phyloP scores from a whole-genome alignment of 148 eudicot species.

The Persicaria maculosa region DNA sequence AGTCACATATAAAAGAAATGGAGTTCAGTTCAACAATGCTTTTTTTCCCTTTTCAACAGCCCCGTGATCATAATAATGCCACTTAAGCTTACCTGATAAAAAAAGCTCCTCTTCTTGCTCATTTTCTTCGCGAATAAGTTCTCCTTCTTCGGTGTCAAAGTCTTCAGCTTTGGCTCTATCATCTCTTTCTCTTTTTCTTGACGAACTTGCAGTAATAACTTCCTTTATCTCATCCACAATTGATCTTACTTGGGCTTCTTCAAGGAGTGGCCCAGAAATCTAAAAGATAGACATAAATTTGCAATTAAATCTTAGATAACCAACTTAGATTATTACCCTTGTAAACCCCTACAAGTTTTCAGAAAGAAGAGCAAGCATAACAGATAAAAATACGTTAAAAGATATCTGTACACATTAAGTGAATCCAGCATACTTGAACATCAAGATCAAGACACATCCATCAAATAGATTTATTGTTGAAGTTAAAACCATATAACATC shows the following conservation, averaged over 20 bases:
- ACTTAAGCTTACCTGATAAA: slow-evolving; percentile 25
- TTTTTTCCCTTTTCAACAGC: neutral
- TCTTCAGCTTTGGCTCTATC: slow-evolving; percentile 37
- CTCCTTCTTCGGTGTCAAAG: slow-evolving; percentile 36
- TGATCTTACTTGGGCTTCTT: slow-evolving; percentile 31
- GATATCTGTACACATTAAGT: slow-evolving; percentile 27
- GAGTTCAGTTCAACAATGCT: no score
- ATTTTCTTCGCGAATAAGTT: slow-evolving; percentile 37
- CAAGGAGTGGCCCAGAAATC: slow-evolving; percentile 31
- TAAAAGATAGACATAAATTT: slow-evolving; percentile 10
- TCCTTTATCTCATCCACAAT: slow-evolving; percentile 33
- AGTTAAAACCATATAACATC: no score
- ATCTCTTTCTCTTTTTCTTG: slow-evolving; percentile 31
- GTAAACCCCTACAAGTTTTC: slow-evolving; percentile 23
- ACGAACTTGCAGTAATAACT: slow-evolving; percentile 30
- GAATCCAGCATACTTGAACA: slow-evolving; percentile 36
- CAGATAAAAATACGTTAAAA: neutral
- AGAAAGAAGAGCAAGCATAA: slow-evolving; percentile 4
- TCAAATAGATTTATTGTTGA: no score
- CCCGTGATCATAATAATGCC: slow-evolving; percentile 1
- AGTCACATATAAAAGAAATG: neutral
- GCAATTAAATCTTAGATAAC: neutral
- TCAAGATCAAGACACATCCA: neutral
- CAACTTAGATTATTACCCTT: neutral
- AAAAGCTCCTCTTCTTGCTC: slow-evolving; percentile 46